Base-by-base conservation (phyloP, 2,329 filamentous ascomycete genomes). In the Alternaria rosae region DNA sequence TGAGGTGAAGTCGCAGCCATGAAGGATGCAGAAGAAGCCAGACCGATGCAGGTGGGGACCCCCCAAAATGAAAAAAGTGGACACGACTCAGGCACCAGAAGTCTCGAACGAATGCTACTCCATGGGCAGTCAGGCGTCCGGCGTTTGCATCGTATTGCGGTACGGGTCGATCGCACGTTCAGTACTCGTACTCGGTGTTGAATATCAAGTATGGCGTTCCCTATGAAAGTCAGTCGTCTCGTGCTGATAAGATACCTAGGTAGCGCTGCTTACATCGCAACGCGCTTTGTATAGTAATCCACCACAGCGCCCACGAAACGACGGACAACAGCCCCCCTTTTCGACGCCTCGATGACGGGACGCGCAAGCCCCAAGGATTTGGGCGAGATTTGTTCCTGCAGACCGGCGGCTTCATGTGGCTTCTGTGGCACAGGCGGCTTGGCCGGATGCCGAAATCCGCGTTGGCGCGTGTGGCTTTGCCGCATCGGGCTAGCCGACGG, bases 391-490 rank as follows among this genome's bases (percentile, higher is more conserved):
- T 25, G 61, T 61, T 62, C 59, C 59, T 62, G 65, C 62, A 42
- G 54, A 30, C 23, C 38, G 51, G 56, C 42, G 45, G 41, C 51
- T 53, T 54, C 28, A 44, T 66, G 63, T 66, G 63, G 65, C 65
- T 66, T 42, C 38, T 47, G 59, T 55, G 59, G 32, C 50, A 45
- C 28, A 54, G 35, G 25, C 41, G 26, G n/a, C 66, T 66, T 66
- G 66, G 66, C 63, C 10, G 11, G 12, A 38, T 68, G 66, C 66
- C 66, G 66, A 52, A 44, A 56, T 30, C 66, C 65, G 65, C 38
- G 11, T 59, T 61, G 65, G 65, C 63, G 55, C 35, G 44, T 54
- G 35, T 26, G 11, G 11, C 20, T 55, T 60, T 55, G 45, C 62
- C 38, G 21, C 38, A n/a, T 28, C 11, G 15, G 52, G 62, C 57